A percentile compares a stretch with the other conserved stretches of the same genome.
These are phyloP conservation scores for Corylus heterophylla DNA, from an alignment of 306 rosid species.

Conservation along the genomic window DNA sequence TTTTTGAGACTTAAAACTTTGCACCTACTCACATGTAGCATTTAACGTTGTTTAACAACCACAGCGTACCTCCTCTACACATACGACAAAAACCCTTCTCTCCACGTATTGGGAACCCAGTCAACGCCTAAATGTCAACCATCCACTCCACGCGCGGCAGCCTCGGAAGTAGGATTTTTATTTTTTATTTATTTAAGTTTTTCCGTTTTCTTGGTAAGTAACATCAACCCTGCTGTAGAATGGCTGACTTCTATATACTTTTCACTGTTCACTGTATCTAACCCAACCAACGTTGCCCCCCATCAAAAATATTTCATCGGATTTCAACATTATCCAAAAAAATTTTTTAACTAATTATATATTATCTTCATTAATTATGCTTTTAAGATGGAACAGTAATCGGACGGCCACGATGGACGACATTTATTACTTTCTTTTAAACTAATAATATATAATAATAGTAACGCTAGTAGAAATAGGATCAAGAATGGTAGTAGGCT, in stretches of 20 bases:
- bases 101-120: too few species aligned
- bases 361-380: not conserved
- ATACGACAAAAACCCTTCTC: too few species aligned
- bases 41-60: too few species aligned
- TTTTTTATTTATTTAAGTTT: too few species aligned
- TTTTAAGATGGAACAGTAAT: not conserved
- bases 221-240: conserved; percentile 2
- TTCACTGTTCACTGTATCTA: conserved; percentile 22
- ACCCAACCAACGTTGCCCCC: conserved; percentile 15
- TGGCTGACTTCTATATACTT: conserved; percentile 23
- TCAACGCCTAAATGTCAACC: not conserved
- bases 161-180: not conserved
- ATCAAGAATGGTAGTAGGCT: too few species aligned
- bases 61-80: too few species aligned
- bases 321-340: too few species aligned
- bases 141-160: not conserved
- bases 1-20: too few species aligned
- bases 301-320: conserved; percentile 1
- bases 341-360: too few species aligned
- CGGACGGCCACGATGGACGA: not conserved
- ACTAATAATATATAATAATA: not conserved
- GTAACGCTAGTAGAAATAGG: too few species aligned
- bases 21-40: too few species aligned
- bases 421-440: not conserved
- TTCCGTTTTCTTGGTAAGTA: not conserved